These are phyloP conservation scores for Aspergillus versicolor DNA, from an alignment of 2,329 filamentous ascomycete genomes.

Conservation along the genomic window DNA sequence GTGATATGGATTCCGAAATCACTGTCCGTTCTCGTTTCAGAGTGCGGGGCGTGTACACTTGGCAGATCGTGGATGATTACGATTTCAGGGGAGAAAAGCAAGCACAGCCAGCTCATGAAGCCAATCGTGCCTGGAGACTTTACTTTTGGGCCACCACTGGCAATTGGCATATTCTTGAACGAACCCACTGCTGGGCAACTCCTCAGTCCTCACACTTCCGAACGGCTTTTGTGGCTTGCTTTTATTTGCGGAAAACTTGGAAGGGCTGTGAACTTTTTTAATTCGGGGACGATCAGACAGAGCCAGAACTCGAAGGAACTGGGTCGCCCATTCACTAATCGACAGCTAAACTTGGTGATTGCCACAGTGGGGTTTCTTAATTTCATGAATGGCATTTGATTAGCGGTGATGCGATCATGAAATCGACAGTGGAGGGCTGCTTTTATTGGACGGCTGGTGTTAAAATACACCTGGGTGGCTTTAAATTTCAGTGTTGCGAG, in stretches of 20 bases:
- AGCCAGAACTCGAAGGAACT: not conserved
- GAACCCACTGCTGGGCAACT: not conserved
- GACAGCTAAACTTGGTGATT: not conserved
- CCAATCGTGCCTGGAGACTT: not conserved
- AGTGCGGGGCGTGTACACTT: not conserved
- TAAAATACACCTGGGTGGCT: not conserved
- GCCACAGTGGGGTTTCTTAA: slow-evolving; percentile 3
- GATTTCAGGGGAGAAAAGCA: slow-evolving; percentile 1
- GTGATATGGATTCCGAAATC: not conserved
- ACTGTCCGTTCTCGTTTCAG: not conserved
- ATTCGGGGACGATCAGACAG: not conserved
- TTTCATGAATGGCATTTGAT: not conserved
- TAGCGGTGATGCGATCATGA: slow-evolving; percentile 2
- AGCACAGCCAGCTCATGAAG: not conserved
- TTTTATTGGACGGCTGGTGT: not conserved
- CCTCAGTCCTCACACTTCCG: not conserved
- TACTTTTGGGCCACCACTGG: too few species aligned
- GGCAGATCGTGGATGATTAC: not conserved
- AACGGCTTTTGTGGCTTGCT: not conserved
- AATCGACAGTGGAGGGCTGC: not conserved
- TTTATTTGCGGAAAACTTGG: not conserved
- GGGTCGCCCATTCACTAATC: not conserved
- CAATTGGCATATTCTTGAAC: not conserved
- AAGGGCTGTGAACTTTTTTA: not conserved
- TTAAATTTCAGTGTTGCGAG: not conserved